These are phyloP conservation scores for Geranomyces variabilis DNA, from an alignment of 192 early-diverging fungal genomes.

Conservation along the genomic window DNA sequence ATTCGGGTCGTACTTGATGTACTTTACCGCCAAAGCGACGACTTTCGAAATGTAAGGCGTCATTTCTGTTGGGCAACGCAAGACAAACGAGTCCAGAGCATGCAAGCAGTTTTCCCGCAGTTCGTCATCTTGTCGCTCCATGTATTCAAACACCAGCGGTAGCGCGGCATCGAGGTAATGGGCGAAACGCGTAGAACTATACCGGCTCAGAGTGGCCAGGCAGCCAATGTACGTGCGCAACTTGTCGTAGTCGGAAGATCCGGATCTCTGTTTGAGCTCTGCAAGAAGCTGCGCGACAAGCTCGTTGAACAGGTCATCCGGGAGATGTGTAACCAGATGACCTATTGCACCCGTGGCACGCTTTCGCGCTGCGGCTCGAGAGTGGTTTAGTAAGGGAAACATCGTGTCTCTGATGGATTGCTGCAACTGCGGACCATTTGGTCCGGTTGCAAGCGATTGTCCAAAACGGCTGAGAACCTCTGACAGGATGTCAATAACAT, in stretches of 20 bases:
- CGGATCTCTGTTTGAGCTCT: slow-evolving; percentile 55
- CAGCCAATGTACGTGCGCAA: slow-evolving; percentile 74
- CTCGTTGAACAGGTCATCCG: slow-evolving; percentile 73
- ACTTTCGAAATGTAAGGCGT: slow-evolving; percentile 63
- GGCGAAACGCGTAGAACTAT: slow-evolving; percentile 68
- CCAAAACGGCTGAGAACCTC: slow-evolving; percentile 77
- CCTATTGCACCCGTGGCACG: slow-evolving; percentile 72
- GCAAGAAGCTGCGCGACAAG: slow-evolving; percentile 58
- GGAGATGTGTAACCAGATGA: slow-evolving; percentile 63
- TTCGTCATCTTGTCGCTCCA: slow-evolving; percentile 74
- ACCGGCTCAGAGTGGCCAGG: slow-evolving; percentile 77
- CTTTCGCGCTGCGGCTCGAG: slow-evolving; percentile 77
- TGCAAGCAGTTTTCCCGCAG: slow-evolving; percentile 81
- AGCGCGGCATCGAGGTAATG: slow-evolving; percentile 65
- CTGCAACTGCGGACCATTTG: slow-evolving; percentile 47
- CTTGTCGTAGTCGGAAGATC: slow-evolving; percentile 63
- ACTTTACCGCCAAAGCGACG: slow-evolving; percentile 62
- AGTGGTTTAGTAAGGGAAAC: slow-evolving; percentile 68
- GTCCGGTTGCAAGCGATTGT: slow-evolving; percentile 47
- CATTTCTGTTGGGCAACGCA: slow-evolving; percentile 79
- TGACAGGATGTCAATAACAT: slow-evolving; percentile 74
- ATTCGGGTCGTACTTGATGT: slow-evolving; percentile 85
- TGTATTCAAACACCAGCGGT: slow-evolving; percentile 64
- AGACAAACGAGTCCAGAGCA: slow-evolving; percentile 74
- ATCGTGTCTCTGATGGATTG: slow-evolving; percentile 66